A percentile compares a stretch with the other conserved stretches of the same genome.
Conservation (phyloP, 768 basidiomycete genomes). For the Cystobasidium ongulense region DNA sequence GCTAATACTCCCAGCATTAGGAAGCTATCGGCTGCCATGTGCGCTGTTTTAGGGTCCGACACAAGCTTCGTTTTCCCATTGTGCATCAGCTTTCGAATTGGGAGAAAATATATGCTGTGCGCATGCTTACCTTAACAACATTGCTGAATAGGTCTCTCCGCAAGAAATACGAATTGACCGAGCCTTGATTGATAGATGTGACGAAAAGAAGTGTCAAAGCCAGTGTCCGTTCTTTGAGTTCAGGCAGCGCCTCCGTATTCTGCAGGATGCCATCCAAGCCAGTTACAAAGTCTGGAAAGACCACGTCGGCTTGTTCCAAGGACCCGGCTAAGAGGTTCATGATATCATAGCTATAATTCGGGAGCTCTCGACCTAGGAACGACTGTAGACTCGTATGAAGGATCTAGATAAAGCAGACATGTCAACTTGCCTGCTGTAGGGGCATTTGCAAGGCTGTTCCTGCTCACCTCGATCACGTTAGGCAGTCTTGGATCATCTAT, state of each 20-base stretch:
- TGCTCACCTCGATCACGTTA: slow-evolving; percentile 36
- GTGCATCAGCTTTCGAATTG: too few relatives aligned
- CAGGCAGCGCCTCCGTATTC: slow-evolving; percentile 14
- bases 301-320: slow-evolving; percentile 30
- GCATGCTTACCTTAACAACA: slow-evolving; percentile 34
- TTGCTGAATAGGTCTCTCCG: slow-evolving; percentile 41
- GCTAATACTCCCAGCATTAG: slow-evolving; percentile 38
- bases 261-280: slow-evolving; percentile 34
- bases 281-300: slow-evolving; percentile 38
- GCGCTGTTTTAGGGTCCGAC: slow-evolving; percentile 16
- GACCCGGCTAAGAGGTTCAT: slow-evolving; percentile 33
- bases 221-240: slow-evolving; percentile 27
- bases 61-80: slow-evolving; percentile 23
- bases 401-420: slow-evolving; percentile 25
- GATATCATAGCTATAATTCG: slow-evolving; percentile 33
- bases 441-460: background rate
- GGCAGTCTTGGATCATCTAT: slow-evolving; percentile 25
- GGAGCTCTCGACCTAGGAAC: slow-evolving; percentile 25
- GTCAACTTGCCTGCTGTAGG: background rate
- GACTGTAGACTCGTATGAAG: slow-evolving; percentile 29
- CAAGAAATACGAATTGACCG: slow-evolving; percentile 39
- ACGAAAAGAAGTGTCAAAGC: slow-evolving; percentile 36
- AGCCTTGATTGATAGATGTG: slow-evolving; percentile 27
- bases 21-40: slow-evolving; percentile 30
- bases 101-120: background rate